Conservation (phyloP, 2,329 filamentous ascomycete genomes). For the Aspergillus hortae region DNA sequence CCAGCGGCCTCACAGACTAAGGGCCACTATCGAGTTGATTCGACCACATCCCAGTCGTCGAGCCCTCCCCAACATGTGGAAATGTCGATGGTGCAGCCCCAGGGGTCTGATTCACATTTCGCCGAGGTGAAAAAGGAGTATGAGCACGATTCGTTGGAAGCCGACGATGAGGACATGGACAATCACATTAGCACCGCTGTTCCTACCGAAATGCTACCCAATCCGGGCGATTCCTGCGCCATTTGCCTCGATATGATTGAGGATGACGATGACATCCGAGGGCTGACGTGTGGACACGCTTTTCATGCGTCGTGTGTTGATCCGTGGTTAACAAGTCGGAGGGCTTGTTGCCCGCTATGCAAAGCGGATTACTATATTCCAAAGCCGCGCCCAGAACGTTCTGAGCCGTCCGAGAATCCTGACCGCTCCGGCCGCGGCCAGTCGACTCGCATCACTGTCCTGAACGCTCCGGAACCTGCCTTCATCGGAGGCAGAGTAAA, state of each 20-base stretch:
- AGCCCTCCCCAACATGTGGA: conserved; percentile 13
- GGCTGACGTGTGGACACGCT: conserved; percentile 91
- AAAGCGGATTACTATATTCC: conserved; percentile 97
- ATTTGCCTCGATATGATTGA: conserved; percentile 95
- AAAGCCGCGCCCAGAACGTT: conserved; percentile 70
- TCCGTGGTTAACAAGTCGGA: conserved; percentile 90
- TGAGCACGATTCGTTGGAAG: conserved; percentile 57
- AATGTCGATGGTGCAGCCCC: neutral
- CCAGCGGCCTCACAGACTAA: conserved; percentile 19
- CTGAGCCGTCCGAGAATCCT: conserved; percentile 21
- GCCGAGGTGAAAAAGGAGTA: conserved; percentile 10
- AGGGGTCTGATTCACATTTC: neutral
- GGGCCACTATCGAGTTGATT: conserved; percentile 15
- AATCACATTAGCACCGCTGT: conserved; percentile 78
- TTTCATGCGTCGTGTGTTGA: conserved; percentile 96
- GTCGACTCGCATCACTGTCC: conserved; percentile 22
- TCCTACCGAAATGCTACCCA: conserved; percentile 73
- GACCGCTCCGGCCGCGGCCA: conserved; percentile 31
- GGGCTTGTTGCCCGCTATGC: conserved; percentile 94
- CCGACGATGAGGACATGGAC: conserved; percentile 72
- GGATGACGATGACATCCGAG: conserved; percentile 92
- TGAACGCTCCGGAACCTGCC: conserved; percentile 32
- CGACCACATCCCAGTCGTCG: conserved; percentile 12
- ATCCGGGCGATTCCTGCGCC: conserved; percentile 87
- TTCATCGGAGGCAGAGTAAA: conserved; percentile 28